Conservation (phyloP, 179 eudicot genomes). For the Beta lomatogona region DNA sequence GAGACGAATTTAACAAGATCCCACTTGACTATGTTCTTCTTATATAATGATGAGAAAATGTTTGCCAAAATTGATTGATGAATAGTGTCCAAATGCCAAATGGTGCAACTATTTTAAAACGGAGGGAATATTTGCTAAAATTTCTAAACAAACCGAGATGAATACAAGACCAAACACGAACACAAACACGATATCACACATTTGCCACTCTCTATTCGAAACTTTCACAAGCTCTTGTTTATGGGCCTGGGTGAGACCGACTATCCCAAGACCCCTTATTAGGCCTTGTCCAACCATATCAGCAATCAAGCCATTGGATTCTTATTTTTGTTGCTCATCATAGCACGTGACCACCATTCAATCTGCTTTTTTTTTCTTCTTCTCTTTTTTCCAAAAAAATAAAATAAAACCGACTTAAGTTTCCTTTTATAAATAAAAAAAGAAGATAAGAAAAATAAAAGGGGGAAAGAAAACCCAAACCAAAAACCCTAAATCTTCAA, state of each 20-base stretch:
- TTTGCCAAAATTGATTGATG: too few relatives aligned
- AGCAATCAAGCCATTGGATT: slow-evolving; percentile 8
- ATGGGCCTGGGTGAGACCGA: not conserved
- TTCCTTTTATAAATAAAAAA: not conserved
- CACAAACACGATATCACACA: too few relatives aligned
- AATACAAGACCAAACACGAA: too few relatives aligned
- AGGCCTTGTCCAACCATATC: not conserved
- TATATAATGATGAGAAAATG: too few relatives aligned
- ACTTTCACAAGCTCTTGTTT: too few relatives aligned
- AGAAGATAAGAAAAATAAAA: too few relatives aligned
- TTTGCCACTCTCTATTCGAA: too few relatives aligned
- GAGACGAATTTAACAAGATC: too few relatives aligned
- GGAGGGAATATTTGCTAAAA: too few relatives aligned
- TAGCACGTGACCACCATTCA: not conserved
- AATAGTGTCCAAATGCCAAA: fast-evolving
- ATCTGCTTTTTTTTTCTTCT: not conserved
- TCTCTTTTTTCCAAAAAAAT: not conserved
- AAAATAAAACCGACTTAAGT: not conserved
- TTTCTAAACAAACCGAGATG: too few relatives aligned
- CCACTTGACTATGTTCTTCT: too few relatives aligned
- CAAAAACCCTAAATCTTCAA: not conserved
- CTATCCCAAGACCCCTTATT: not conserved
- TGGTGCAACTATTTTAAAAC: fast-evolving
- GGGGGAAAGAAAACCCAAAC: not conserved
- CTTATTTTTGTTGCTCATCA: not conserved